Evolutionary conservation across 2,329 filamentous ascomycete species (phyloP), one percentile per base, ranked within the genome.

Genomic region (Aspergillus ochraceoroseus): DNA sequence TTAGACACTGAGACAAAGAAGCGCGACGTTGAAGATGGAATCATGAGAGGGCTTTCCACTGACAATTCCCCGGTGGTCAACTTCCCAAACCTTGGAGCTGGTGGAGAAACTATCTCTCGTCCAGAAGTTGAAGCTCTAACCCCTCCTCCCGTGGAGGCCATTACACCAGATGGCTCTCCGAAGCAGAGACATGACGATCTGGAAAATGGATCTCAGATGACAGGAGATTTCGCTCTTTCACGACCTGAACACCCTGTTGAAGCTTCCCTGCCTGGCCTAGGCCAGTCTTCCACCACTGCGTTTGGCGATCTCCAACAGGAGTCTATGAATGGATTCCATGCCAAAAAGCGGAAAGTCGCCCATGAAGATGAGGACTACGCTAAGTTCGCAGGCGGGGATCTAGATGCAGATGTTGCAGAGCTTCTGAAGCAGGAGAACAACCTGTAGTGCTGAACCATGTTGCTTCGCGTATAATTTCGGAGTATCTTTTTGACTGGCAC

Each of bases 71-170:
- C 72, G 2, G 68, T 70, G 6, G 64, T 71, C 33, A 58, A 71
- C 52, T 46, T 66, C n/a, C 58, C 57, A 27, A 64, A 63, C 20
- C 52, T 54, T 26, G 51, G 57, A 7, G 43, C 32, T 6, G 47
- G 53, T n/a, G 49, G 55, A 48, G 52, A 60, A 28, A 23, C 65
- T 63, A 32, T 53, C 9, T n/a, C 45, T 37, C 80, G 87, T 22
- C 89, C 90, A 1, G 80, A 89, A 52, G 75, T 94, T 42, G 90
- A 96, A 63, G 85, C 82, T 4, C 73, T 95, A 41, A 95, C 89
- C 0, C 89, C 88, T n/a, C 85, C 85, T 1, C 70, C 80, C 2
- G 74, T 79, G 44, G 77, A 79, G 40, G 66, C 67, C 6, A 64
- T 75, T 40, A 75, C 73, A 0, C 74, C 76, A 13, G 67, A 73